phyloP scores from a whole-genome alignment of 352 stramenopile species.

The Globisporangium heterothallicum region DNA sequence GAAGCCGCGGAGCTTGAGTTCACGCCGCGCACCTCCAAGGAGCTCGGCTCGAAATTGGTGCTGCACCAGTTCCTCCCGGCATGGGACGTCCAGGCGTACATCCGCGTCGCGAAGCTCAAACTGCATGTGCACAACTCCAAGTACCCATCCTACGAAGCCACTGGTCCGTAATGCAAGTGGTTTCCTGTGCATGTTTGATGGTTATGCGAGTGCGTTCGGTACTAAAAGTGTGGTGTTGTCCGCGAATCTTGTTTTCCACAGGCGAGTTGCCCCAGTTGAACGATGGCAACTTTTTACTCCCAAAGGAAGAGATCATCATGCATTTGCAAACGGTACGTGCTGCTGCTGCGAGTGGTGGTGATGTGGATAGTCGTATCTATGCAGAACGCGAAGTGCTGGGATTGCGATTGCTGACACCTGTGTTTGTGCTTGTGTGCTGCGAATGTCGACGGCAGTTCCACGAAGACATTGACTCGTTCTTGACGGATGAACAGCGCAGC shows the following conservation, averaged over 20 bases:
- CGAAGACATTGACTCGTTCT: slow-evolving; percentile 64
- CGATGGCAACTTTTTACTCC: slow-evolving; percentile 83
- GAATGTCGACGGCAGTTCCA: slow-evolving; percentile 48
- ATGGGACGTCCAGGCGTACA: slow-evolving; percentile 83
- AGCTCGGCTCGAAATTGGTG: slow-evolving; percentile 63
- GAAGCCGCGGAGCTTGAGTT: slow-evolving; percentile 41
- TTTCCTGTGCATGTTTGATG: background rate
- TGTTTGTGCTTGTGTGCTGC: background rate
- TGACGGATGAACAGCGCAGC: slow-evolving; percentile 67
- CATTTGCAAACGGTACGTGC: slow-evolving; percentile 70
- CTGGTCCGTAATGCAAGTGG: slow-evolving; percentile 22
- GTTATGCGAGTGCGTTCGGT: background rate
- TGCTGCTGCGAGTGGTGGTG: background rate
- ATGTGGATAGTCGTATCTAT: background rate
- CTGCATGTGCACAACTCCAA: slow-evolving; percentile 84
- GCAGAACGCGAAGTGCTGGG: too few relatives aligned
- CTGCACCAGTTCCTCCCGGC: slow-evolving; percentile 83
- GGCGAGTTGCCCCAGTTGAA: slow-evolving; percentile 78
- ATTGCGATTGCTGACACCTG: too few relatives aligned
- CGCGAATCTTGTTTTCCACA: too few relatives aligned
- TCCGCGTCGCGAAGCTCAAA: slow-evolving; percentile 65
- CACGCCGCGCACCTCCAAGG: slow-evolving; percentile 58
- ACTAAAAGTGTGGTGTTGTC: background rate
- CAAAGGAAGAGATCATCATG: slow-evolving; percentile 81
- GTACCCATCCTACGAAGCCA: slow-evolving; percentile 78